Conservation (phyloP, 495 filamentous ascomycete species). For the Choiromyces venosus region DNA sequence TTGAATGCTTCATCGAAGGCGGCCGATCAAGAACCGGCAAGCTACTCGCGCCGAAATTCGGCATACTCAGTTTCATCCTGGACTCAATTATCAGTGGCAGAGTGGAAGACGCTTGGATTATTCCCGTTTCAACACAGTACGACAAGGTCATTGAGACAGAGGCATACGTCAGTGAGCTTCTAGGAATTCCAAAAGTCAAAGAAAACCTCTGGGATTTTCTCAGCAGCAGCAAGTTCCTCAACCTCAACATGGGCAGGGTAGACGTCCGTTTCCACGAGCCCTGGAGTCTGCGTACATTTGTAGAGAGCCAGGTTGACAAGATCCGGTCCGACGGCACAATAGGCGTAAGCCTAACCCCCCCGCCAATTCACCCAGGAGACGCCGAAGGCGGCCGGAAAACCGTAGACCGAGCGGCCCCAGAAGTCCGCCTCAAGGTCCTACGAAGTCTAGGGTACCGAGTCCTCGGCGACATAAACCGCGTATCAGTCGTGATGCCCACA, state of each 20-base stretch:
- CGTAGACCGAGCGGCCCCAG: conserved; percentile 46
- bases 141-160: conserved; percentile 98
- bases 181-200: conserved; percentile 89
- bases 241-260: conserved; percentile 79
- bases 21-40: conserved; percentile 90
- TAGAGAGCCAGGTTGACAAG: conserved; percentile 61
- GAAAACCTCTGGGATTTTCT: conserved; percentile 87
- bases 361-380: conserved; percentile 15
- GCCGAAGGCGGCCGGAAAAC: conserved; percentile 6
- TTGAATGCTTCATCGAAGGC: conserved; percentile 96
- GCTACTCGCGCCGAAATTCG: conserved; percentile 86
- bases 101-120: conserved; percentile 83
- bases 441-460: conserved; percentile 85
- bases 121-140: conserved; percentile 93
- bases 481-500: conserved; percentile 96
- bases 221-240: conserved; percentile 79
- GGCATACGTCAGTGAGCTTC: conserved; percentile 87
- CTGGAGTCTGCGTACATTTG: conserved; percentile 78
- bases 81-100: conserved; percentile 85
- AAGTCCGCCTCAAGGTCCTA: conserved; percentile 56
- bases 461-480: conserved; percentile 86
- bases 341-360: not conserved
- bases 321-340: conserved; percentile 39
- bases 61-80: conserved; percentile 87
- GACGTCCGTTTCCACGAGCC: conserved; percentile 95